Percentiles rank a stretch among this genome's conserved stretches.
phyloP scores from a whole-genome alignment of 1,139 yeast genomes.

The Arxiozyma bovina region DNA sequence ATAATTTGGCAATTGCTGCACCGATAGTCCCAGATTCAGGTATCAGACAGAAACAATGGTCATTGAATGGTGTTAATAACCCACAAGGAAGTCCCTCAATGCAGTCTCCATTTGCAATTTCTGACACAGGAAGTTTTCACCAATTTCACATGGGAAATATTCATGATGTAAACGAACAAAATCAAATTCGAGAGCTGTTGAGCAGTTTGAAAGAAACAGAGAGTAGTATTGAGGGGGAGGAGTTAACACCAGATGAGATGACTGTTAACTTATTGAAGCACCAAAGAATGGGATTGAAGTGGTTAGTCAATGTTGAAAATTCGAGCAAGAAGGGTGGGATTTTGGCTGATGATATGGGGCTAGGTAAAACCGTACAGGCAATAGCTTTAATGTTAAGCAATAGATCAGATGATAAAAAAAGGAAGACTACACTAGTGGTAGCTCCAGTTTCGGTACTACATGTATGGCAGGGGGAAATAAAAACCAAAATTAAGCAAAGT shows the following conservation, averaged over 20 bases:
- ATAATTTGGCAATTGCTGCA: not conserved
- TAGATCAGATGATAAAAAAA: slow-evolving; percentile 32
- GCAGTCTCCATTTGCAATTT: not conserved
- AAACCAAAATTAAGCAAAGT: slow-evolving; percentile 46
- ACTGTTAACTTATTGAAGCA: slow-evolving; percentile 64
- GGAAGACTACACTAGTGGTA: slow-evolving; percentile 60
- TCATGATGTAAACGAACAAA: slow-evolving; percentile 37
- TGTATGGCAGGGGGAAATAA: slow-evolving; percentile 79
- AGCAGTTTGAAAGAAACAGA: slow-evolving; percentile 63
- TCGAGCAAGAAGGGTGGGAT: slow-evolving; percentile 63
- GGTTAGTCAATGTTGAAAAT: slow-evolving; percentile 68
- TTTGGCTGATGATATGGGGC: slow-evolving; percentile 90
- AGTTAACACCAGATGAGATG: slow-evolving; percentile 62
- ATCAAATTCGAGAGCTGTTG: slow-evolving; percentile 45
- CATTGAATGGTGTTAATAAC: not conserved
- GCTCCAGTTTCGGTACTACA: slow-evolving; percentile 77
- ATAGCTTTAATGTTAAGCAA: slow-evolving; percentile 58
- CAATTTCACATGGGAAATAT: slow-evolving; percentile 24
- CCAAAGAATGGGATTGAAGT: slow-evolving; percentile 75
- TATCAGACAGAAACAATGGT: not conserved
- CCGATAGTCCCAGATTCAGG: slow-evolving; percentile 2
- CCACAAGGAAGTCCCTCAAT: not conserved
- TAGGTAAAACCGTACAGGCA: slow-evolving; percentile 85
- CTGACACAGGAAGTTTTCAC: not conserved
- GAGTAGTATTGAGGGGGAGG: slow-evolving; percentile 41